Percentiles rank a stretch among this genome's conserved stretches.
Conservation (phyloP, 257 asterid species). For the Nemophila menziesii region DNA sequence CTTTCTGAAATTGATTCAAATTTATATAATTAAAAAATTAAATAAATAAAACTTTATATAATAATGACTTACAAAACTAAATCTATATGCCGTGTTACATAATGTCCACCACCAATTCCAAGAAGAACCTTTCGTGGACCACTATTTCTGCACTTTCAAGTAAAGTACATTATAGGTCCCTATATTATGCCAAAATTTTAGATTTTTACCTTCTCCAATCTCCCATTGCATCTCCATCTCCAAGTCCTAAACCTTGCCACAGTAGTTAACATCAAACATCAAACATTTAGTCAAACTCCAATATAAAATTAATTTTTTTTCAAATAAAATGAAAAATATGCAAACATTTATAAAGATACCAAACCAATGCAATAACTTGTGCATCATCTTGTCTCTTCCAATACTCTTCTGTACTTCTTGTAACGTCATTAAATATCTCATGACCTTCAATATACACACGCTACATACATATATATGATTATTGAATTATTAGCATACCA, state of each 20-base stretch:
- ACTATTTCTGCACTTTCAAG: conserved; percentile 5
- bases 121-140: conserved; percentile 47
- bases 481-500: conserved; percentile 11
- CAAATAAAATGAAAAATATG: too few species aligned
- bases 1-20: conserved; percentile 28
- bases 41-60: too few species aligned
- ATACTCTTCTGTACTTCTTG: conserved; percentile 34
- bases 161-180: background rate
- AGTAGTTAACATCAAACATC: conserved; percentile 15
- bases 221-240: conserved; percentile 24
- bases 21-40: too few species aligned
- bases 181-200: too few species aligned
- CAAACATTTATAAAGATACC: too few species aligned
- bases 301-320: too few species aligned
- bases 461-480: too few species aligned
- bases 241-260: conserved; percentile 34
- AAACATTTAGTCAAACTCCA: background rate
- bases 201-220: conserved; percentile 21
- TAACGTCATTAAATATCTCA: too few species aligned
- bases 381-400: conserved; percentile 40
- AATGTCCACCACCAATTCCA: conserved; percentile 97
- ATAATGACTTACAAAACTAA: conserved; percentile 47
- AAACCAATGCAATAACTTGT: conserved; percentile 30
- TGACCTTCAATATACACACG: background rate
- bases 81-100: conserved; percentile 94